Base-by-base conservation (phyloP, 208 protist species). In the Endotrypanum monterogeii region DNA sequence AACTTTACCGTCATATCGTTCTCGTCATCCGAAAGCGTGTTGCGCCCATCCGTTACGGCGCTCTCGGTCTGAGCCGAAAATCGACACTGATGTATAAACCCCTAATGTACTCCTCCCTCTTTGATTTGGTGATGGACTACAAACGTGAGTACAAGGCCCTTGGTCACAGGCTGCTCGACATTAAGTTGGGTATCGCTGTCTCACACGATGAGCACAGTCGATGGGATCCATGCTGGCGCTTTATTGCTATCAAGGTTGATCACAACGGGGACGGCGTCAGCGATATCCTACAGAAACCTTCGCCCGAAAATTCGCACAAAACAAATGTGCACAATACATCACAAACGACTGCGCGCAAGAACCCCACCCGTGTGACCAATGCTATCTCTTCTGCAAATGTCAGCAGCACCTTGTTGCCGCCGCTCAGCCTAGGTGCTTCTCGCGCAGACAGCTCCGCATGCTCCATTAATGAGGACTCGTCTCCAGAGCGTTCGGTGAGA, bases 1-100 rank as follows among this genome's bases (percentile, higher is more conserved):
- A 81, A 28, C 66, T 74, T 35, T 95, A 91, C 71, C 83, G 85
- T 35, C 94, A 98, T 82, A 98, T 98, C 77, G 92, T 98, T 20
- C 85, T 98, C 67, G 83, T 89, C 28, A 76, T 96, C 55, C 83
- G 79, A 71, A 60, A 68, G 25, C 69, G 69, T n/a, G 66, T 65
- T 1, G 58, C 76, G 4, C 61, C 61, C 2, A 37, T 57, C 7
- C 73, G 76, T 6, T 98, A 89, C 81, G 94, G 94, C 1, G 91
- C 92, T 5, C 56, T 98, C 0, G 94, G 94, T 16, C 85, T 98
- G 9, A 97, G 92, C 72, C 86, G 94, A 44, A 98, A 96, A 72
- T 51, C 71, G 12, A 93, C 86, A 0, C 88, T 98, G 66, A 98
- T 98, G 94, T 87, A 94, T 82, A 98, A 97, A 66, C 88, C 85